Base-by-base conservation (phyloP, 139 green algal species). In the Coelastrella sp. region DNA sequence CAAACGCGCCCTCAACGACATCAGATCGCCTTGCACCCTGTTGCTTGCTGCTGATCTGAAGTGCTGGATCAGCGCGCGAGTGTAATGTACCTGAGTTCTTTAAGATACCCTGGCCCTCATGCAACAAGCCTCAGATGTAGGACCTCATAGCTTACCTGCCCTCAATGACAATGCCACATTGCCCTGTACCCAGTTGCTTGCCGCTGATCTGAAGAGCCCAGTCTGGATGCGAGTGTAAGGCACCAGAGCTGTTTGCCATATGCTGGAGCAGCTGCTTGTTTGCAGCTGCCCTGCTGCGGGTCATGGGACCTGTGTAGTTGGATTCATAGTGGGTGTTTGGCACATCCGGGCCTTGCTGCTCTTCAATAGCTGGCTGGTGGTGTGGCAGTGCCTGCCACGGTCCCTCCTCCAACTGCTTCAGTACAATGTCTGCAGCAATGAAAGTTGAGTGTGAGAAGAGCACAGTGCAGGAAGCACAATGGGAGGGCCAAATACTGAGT, bases 381-480 rank as follows among this genome's bases (percentile, higher is more conserved):
- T 9, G 15, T 40, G 60, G 9, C 19, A 30, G 25, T 38, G 60
- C 60, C 30, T 3, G 25, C 60, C 5, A 34, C 25, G 25, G 60
- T 69, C 25, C 60, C 25, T 69, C n/a, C n/a, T n/a, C n/a, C 35
- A 48, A 34, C 37, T 73, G 64, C 32, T 73, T 73, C 64, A 73
- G 48, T 19, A 48, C 17, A 23, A 73, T 73, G 64, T 73, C 64
- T 73, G 64, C 17, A 48, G 25, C 35, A 73, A 48, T 41, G 37
- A 73, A 73, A 48, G 11, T 34, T 48, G 64, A 41, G 11, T 23
- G 64, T 73, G 64, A 32, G 64, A 73, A 73, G 35, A 32, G n/a
- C 17, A 4, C 64, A 73, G 13, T 45, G 37, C 64, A 48, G 4
- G 19, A 73, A 73, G 30, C 30, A 48, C 32, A 8, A 17, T 23